phyloP scores from a whole-genome alignment of 148 eudicot species.

The Vaccinium vitisidaea region DNA sequence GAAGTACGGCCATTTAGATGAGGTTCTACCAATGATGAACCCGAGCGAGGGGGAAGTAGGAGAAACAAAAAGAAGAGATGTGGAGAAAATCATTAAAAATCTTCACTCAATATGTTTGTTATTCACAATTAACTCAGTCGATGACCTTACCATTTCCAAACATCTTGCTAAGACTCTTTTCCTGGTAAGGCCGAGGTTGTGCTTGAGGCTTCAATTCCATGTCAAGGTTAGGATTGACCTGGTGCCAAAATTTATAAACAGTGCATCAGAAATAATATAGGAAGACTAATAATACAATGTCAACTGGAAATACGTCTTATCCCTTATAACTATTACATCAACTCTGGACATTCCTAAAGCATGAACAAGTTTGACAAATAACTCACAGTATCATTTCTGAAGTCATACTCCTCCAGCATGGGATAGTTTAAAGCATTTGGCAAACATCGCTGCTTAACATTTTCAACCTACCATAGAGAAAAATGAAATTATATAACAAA shows the following conservation, averaged over 20 bases:
- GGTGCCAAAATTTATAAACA: constrained; percentile 1
- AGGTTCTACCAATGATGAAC: background rate
- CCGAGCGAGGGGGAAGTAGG: background rate
- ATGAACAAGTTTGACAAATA: background rate
- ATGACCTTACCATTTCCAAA: constrained; percentile 82
- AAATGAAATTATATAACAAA: background rate
- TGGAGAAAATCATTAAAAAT: background rate
- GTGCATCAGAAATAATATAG: background rate
- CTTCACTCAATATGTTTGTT: background rate
- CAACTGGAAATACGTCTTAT: background rate
- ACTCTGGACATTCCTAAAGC: background rate
- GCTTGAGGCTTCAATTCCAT: constrained; percentile 98
- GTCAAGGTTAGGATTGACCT: constrained; percentile 98
- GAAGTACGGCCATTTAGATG: background rate
- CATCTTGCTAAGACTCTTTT: constrained; percentile 98
- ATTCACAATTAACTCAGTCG: background rate
- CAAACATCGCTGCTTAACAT: constrained; percentile 90
- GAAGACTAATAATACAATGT: constrained; percentile 2
- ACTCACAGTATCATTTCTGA: constrained; percentile 90
- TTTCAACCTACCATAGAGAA: constrained; percentile 69
- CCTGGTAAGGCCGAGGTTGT: constrained; percentile 96
- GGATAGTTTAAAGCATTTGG: constrained; percentile 97
- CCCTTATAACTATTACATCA: constrained; percentile 5
- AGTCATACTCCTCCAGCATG: constrained; percentile 98
- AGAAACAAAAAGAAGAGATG: background rate